Evolutionary conservation across 371 early-diverging fungal genomes (phyloP), one percentile per base, ranked within the genome.

Genomic region (Rhizopus sp.): DNA sequence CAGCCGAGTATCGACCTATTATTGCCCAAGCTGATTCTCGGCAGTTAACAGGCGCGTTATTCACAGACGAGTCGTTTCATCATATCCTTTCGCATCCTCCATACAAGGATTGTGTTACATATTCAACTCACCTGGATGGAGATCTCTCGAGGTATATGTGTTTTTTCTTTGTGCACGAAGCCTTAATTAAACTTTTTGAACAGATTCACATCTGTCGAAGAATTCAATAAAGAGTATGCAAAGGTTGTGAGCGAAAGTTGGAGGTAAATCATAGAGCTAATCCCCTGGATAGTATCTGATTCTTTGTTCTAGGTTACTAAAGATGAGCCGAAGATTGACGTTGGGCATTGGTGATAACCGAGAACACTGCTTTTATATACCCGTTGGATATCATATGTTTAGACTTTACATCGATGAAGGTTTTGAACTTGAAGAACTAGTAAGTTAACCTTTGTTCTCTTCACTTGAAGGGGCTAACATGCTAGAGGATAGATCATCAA

Each of bases 291-390:
- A 4, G 17, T 7, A 16, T 29, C 44, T 45, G 7, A 34, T 34
- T 41, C 3, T 5, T 32, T 8, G 7, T 42, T 50, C 13, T 45
- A 83, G 91, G n/a, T 59, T 94, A 42, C 73, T 94, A 9, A 91
- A 91, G 57, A 80, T 79, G 79, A 81, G 81, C 7, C 73, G 90
- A 29, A 80, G 92, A 33, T 59, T 88, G 54, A 94, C 94, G 0
- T 68, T 96, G 7, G 95, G 96, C 0, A 95, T 96, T 53, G 96
- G 96, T 15, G 95, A 96, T 59, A 96, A 96, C 57, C 77, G 88
- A 16, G 90, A 91, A 44, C 90, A 92, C 52, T 92, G 94, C 60
- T 93, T 89, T 59, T 93, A 94, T 51, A 84, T 93, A 46, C 93
- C 94, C 7, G 93, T 96, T 34, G 84, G 91, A 32, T 94, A 89